Percentiles rank a stretch among this genome's conserved stretches.
These are phyloP conservation scores for Raphidocelis subcapitata DNA, from an alignment of 139 green algal species.

Conservation along the genomic window DNA sequence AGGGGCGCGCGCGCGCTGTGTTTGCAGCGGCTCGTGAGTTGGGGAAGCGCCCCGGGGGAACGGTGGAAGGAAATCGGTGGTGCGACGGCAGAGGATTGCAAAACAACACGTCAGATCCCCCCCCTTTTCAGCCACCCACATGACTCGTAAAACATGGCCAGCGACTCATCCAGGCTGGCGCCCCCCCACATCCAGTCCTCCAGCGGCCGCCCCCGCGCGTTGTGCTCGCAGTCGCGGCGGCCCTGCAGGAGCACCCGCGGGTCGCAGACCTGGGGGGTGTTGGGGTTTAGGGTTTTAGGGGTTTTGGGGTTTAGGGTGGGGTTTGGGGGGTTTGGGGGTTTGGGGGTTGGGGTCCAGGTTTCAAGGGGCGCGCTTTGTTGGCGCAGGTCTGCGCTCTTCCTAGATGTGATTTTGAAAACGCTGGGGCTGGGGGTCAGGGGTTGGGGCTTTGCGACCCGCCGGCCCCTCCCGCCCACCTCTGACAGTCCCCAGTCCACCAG, in stretches of 20 bases:
- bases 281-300: no score
- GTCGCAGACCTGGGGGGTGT: constrained; percentile 38
- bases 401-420: no score
- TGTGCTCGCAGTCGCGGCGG: constrained; percentile 7
- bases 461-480: constrained; percentile 22
- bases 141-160: constrained; percentile 4
- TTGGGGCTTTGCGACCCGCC: no score
- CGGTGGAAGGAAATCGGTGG: no score
- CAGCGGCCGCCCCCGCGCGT: constrained; percentile 9
- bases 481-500: constrained; percentile 48
- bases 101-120: neutral
- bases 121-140: constrained; percentile 10
- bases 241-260: constrained; percentile 41
- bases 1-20: neutral
- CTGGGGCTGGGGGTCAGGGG: no score
- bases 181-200: constrained; percentile 48
- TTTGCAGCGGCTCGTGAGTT: neutral
- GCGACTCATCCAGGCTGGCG: neutral
- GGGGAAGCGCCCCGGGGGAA: neutral
- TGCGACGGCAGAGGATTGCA: neutral
- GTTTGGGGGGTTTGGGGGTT: no score
- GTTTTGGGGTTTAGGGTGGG: no score
- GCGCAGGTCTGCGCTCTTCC: no score
- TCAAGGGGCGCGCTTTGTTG: no score
- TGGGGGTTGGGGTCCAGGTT: no score